A percentile compares a stretch with the other conserved stretches of the same genome.
Conservation (phyloP, 1,284 basidiomycete genomes). For the Lentinula novae-zelandiae region DNA sequence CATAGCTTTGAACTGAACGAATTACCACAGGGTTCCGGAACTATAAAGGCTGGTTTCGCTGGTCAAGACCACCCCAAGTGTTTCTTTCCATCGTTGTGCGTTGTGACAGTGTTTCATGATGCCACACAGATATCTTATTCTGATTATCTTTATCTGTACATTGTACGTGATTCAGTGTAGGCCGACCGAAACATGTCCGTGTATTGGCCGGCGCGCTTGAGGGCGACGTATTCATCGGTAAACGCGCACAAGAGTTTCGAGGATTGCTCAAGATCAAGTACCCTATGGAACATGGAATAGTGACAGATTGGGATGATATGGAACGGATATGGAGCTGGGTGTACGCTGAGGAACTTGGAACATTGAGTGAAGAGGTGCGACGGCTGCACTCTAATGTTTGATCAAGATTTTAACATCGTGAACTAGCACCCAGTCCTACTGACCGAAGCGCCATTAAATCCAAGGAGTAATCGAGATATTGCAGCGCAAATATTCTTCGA, state of each 20-base stretch:
- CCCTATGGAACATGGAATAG: constrained; percentile 95
- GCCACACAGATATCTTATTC: constrained; percentile 16
- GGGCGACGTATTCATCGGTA: constrained; percentile 91
- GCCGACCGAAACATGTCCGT: constrained; percentile 91
- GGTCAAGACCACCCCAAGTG: constrained; percentile 98
- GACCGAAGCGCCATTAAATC: constrained; percentile 94
- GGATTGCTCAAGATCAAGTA: constrained; percentile 96
- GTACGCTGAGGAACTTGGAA: constrained; percentile 91
- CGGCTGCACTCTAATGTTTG: constrained; percentile 17
- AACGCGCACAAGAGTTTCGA: constrained; percentile 89
- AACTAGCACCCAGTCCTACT: constrained; percentile 90
- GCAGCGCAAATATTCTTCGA: constrained; percentile 99
- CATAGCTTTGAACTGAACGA: constrained; percentile 19
- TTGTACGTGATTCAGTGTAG: constrained; percentile 59
- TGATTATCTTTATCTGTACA: constrained; percentile 7
- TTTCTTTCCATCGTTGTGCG: constrained; percentile 97
- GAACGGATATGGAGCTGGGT: constrained; percentile 98
- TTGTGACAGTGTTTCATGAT: constrained; percentile 35
- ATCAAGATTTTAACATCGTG: constrained; percentile 12
- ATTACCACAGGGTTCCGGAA: constrained; percentile 79
- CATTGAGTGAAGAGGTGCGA: constrained; percentile 90
- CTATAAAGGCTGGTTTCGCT: constrained; percentile 97
- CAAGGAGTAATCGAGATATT: constrained; percentile 89
- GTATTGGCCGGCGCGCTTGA: constrained; percentile 96
- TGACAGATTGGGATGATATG: constrained; percentile 99